Evolutionary conservation across 2,329 filamentous ascomycete species (phyloP), one percentile per base, ranked within the genome.

Genomic region (Penicillium sp.): DNA sequence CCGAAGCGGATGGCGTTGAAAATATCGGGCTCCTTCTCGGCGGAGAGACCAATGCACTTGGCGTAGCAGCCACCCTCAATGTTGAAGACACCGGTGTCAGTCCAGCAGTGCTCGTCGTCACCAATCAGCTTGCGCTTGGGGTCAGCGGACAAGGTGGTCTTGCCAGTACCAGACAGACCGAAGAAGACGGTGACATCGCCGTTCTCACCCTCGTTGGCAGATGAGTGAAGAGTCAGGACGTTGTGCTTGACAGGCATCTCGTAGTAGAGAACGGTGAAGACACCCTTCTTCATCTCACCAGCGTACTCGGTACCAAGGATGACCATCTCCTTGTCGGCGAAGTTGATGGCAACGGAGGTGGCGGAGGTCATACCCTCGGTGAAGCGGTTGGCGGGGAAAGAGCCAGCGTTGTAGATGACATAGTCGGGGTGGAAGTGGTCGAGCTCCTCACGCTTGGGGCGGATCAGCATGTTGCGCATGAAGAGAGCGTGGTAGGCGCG

Each of bases 381-480:
- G 76, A 85, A 98, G 74, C 91, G 84, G 79, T 98, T 98, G 69
- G 93, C 93, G 41, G 93, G 93, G 86, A 98, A 98, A 56, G 88
- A 88, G 61, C 93, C 93, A 56, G 90, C 93, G 71, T 98, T 98
- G 85, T 98, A 98, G 77, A 98, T 97, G 66, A 91, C 91, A 79
- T 98, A 98, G 79, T 98, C 91, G 64, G 93, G 93, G 74, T 95
- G 88, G 83, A 98, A 98, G 75, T 88, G 82, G 77, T 95, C 86
- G 48, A 98, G 84, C 78, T 98, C 90, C 75, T 94, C 87, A 57
- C 81, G 82, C 46, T 84, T 78, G 57, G 93, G 93, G 63, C 93
- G 87, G 78, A 98, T 98, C 69, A 98, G 86, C 93, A 98, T 98
- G 81, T 98, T 98, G 69, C 90, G 88, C 93, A 98, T 98, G 83